Evolutionary conservation across 768 basidiomycete genomes (phyloP).

Genomic region (Podaxis sp.): DNA sequence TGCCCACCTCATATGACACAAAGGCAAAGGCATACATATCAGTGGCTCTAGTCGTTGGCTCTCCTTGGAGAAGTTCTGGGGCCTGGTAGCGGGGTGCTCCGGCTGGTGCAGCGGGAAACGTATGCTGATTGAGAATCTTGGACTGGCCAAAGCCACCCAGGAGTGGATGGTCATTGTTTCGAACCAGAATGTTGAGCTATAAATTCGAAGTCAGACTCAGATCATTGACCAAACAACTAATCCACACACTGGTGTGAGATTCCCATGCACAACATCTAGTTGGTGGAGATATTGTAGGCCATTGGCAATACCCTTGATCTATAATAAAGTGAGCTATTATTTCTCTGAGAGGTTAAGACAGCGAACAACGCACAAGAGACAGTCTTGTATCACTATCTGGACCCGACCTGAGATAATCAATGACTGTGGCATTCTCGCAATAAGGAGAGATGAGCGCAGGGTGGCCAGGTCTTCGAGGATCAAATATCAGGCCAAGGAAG

Average conservation of each 20-base stretch:
- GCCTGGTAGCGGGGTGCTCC: slow-evolving; percentile 19
- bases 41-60: neutral
- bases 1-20: neutral
- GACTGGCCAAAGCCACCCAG: slow-evolving; percentile 15
- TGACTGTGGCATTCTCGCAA: neutral
- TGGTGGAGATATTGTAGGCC: neutral
- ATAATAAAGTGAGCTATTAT: neutral
- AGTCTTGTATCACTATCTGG: neutral
- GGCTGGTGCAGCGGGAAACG: slow-evolving; percentile 19
- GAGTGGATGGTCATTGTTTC: neutral
- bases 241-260: no score
- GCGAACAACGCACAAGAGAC: slow-evolving; percentile 8
- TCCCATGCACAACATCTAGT: no score
- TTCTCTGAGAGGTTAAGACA: neutral
- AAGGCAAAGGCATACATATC: neutral
- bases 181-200: neutral
- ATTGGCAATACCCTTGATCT: neutral
- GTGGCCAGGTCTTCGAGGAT: neutral
- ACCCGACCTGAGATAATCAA: neutral
- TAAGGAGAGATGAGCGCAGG: slow-evolving; percentile 12
- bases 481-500: slow-evolving; percentile 16
- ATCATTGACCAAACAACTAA: no score
- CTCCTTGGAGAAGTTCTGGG: slow-evolving; percentile 17
- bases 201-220: neutral
- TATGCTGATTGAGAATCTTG: slow-evolving; percentile 12